Base-by-base conservation (phyloP, 768 basidiomycete species). In the Tubosaeta brunneosetosa region DNA sequence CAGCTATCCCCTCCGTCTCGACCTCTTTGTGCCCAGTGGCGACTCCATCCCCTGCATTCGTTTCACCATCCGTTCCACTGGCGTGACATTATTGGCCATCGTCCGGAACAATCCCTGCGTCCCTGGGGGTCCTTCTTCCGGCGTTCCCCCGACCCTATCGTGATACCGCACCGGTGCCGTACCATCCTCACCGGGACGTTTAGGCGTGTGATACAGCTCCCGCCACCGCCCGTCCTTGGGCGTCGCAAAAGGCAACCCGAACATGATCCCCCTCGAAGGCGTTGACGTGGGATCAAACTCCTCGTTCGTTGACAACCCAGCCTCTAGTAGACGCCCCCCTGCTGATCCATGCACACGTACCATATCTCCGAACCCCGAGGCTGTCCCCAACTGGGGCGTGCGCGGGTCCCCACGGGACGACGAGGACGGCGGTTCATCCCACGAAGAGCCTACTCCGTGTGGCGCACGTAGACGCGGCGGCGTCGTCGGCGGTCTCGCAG, bases 281-380 rank as follows among this genome's bases (percentile, higher is more conserved):
- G 88, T 90, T 17, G 86, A 85, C 25, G 83, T 82, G 6, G 88
- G 87, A 65, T 91, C 88, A 61, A 89, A 91, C 38, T 82, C 82
- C 16, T 84, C 81, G 4, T 51, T 33, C 44, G 57, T 67, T 16
- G 53, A 50, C 34, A 52, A 44, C 26, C 44, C 38, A 4, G 55
- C 44, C 37, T 77, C 75, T 44, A 69, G 64, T 29, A 67, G 70
- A 29, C 70, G 61, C 32, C 72, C 61, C 19, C 77, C 75, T 8
- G 74, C 74, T 26, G 53, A 50, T 1, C 66, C 63, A 58, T 77
- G 75, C 44, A 77, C 66, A 31, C 71, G 72, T 31, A 70, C 70
- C 51, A 67, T 70, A 50, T 67, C 70, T 46, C 71, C 72, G 26
- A 63, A 53, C 32, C 46, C 64, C 61, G 64, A 66, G 52, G 56